A percentile compares a stretch with the other conserved stretches of the same genome.
Evolutionary conservation across 306 rosid genomes (phyloP).

Genomic region (Canavalia ensiformis): DNA sequence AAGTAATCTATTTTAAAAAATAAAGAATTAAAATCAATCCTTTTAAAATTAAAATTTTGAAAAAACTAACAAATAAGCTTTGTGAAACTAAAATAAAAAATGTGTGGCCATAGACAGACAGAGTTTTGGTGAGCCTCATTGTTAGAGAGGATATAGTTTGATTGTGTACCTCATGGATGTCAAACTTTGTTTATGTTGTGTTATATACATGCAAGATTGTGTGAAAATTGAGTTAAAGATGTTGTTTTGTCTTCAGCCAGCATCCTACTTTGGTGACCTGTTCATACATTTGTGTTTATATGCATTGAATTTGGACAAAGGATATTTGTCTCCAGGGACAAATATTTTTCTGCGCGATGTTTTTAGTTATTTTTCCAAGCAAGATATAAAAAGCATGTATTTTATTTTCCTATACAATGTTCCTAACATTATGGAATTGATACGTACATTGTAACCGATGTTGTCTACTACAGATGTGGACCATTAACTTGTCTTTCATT

Average conservation of each 20-base stretch:
- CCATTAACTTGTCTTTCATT: not conserved
- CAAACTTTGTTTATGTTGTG: not conserved
- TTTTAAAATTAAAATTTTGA: no score
- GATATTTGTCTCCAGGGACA: not conserved
- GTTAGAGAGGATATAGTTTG: not conserved
- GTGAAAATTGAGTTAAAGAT: not conserved
- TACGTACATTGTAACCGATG: constrained; percentile 16
- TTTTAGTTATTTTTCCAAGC: not conserved
- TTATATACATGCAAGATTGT: not conserved
- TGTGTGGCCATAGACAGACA: not conserved
- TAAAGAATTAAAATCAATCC: no score
- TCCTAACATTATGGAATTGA: constrained; percentile 17
- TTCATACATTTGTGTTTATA: not conserved
- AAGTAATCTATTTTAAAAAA: no score
- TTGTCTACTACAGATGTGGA: constrained; percentile 21
- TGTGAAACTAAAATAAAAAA: not conserved
- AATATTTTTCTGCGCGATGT: not conserved
- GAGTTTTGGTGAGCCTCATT: no score
- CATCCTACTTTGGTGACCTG: not conserved
- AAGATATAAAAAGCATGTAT: not conserved
- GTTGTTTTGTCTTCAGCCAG: not conserved
- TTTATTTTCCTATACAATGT: constrained; percentile 2
- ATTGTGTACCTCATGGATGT: not conserved
- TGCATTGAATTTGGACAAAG: not conserved
- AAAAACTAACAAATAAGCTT: not conserved